Conservation (phyloP, 768 basidiomycete genomes). For the Termitomyces eurrhizus region DNA sequence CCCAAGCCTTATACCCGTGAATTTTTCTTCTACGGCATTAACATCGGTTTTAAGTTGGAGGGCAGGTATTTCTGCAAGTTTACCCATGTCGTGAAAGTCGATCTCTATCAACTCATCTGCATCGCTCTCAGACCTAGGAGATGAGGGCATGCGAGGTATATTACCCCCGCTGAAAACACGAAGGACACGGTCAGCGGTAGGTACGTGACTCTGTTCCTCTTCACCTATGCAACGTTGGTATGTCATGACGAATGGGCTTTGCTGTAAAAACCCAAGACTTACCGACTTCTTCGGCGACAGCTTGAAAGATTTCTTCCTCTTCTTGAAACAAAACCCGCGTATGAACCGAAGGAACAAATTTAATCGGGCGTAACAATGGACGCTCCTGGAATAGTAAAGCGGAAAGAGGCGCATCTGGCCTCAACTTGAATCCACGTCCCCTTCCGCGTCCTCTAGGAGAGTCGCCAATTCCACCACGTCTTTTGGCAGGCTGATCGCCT, state of each 20-base stretch:
- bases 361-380: conserved; percentile 62
- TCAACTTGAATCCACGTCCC: conserved; percentile 27
- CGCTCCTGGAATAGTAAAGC: conserved; percentile 51
- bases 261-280: conserved; percentile 18
- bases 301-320: conserved; percentile 60
- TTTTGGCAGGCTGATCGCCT: conserved; percentile 10
- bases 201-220: conserved; percentile 50
- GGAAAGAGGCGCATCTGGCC: conserved; percentile 49
- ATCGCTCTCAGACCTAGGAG: conserved; percentile 26
- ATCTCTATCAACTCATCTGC: conserved; percentile 50
- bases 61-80: conserved; percentile 31
- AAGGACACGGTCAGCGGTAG: conserved; percentile 67
- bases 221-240: conserved; percentile 31
- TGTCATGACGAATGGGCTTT: not conserved
- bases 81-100: conserved; percentile 61
- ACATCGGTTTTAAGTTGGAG: conserved; percentile 12
- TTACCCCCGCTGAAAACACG: conserved; percentile 52
- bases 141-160: conserved; percentile 19
- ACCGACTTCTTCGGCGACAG: conserved; percentile 51
- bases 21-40: conserved; percentile 27
- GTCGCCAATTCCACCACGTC: conserved; percentile 17
- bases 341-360: conserved; percentile 59
- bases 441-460: conserved; percentile 18
- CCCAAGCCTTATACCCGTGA: conserved; percentile 30
- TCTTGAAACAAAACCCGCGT: conserved; percentile 49